Evolutionary conservation across 129 eudicot species (phyloP), one percentile per base, ranked within the genome.

Genomic region (Arctium lappa): DNA sequence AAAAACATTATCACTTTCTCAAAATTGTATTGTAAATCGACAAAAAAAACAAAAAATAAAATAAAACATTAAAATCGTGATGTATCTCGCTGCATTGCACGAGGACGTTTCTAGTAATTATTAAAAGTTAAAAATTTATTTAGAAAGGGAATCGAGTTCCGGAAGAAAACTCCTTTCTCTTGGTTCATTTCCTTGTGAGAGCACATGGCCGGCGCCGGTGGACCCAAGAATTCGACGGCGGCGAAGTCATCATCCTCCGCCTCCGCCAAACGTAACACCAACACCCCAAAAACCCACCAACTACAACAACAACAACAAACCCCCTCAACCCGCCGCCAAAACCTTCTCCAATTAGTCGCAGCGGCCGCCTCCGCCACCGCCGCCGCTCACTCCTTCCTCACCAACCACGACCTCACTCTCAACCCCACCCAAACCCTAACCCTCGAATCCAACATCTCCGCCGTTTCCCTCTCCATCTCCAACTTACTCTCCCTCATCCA

Each of bases 381-480:
- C 81, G 84, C 97, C 86, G 89, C 97, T 85, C 92, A 83, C 83
- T 27, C 90, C 30, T 92, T 92, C 91, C 91, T 89, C 89, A 80
- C 81, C 72, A 81, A 44, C 87, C 89, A 93, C 85, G 94, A 91
- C 85, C 93, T 90, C 80, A 87, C 63, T 40, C 92, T 92, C 85
- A 83, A 69, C 79, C 94, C 97, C 8, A 79, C 87, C 79, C 95
- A 87, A 81, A 72, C 97, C 85, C 93, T 92, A 38, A 32, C 89
- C 83, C 86, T 92, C 3, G 92, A 90, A 84, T 82, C 93, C 83
- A 82, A 85, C 70, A 88, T 89, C 86, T 88, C 97, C 69, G 77
- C 87, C 22, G 84, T 90, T 73, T 89, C 90, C 48, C 68, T 80
- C 71, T 88, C 93, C 12, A 88, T 89, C 71, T 85, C 92, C 46